Evolutionary conservation across 352 stramenopile species (phyloP).

Genomic region (Pythium volutum): DNA sequence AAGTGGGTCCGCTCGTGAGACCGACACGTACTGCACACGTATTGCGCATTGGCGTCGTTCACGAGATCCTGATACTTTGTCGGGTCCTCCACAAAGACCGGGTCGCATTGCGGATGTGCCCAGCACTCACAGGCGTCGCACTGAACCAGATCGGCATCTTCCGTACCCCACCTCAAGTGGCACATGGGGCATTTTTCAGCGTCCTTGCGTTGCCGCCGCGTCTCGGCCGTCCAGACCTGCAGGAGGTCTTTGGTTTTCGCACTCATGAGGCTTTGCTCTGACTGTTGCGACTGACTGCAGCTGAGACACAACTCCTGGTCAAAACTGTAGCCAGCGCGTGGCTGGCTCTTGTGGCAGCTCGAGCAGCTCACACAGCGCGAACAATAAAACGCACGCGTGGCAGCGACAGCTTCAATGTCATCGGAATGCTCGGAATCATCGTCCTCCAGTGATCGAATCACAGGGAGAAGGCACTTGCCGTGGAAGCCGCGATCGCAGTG

Average conservation of each 20-base stretch:
- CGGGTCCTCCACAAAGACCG: conserved; percentile 51
- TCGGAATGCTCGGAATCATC: conserved; percentile 24
- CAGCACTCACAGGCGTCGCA: conserved; percentile 85
- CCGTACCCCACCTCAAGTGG: conserved; percentile 52
- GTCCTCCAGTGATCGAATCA: conserved; percentile 3
- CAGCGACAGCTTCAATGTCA: not conserved
- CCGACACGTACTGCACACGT: conserved; percentile 71
- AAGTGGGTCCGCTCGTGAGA: conserved; percentile 58
- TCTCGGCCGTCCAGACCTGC: conserved; percentile 54
- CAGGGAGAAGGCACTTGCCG: conserved; percentile 25
- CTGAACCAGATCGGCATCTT: conserved; percentile 84
- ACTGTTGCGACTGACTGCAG: conserved; percentile 50
- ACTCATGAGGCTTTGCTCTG: conserved; percentile 42
- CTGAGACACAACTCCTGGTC: conserved; percentile 53
- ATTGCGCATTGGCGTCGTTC: conserved; percentile 59
- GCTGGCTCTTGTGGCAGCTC: conserved; percentile 42
- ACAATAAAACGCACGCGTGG: conserved; percentile 47
- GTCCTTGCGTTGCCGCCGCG: conserved; percentile 51
- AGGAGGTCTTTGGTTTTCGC: conserved; percentile 53
- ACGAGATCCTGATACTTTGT: conserved; percentile 64
- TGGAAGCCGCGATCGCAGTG: conserved; percentile 31
- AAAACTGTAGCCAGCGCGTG: conserved; percentile 63
- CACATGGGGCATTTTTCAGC: conserved; percentile 81
- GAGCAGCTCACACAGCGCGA: conserved; percentile 61
- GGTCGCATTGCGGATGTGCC: conserved; percentile 79